Evolutionary conservation across 2,329 filamentous ascomycete genomes (phyloP), one percentile per base, ranked within the genome.

Genomic region (Cordyceps tenuipes): DNA sequence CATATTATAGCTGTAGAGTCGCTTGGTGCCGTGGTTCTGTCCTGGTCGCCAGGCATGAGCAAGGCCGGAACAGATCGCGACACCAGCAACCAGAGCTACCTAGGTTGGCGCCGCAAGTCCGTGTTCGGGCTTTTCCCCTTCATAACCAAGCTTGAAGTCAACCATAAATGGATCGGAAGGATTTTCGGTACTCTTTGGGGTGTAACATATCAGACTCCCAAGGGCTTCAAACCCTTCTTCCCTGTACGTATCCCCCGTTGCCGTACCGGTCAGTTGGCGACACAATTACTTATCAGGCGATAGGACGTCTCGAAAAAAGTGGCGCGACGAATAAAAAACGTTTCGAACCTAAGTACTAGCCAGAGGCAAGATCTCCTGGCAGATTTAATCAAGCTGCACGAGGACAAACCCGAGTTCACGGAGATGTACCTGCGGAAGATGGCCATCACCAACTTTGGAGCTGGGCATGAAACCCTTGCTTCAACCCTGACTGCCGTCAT

Each of bases 371-470:
- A 82, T 63, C 68, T 82, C 0, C 68, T 81, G 0, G 66, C 69
- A 2, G 79, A 82, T 61, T 64, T 82, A 1, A 75, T 82, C 15
- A 68, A 72, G 26, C 68, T 82, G 0, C 76, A 81, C 64, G 68
- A 70, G 15, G 68, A 73, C 5, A 76, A 73, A 21, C 75, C 78
- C 0, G 75, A 75, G 6, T 82, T 82, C 61, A 77, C 66, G 0
- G 74, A 78, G 29, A 68, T 65, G 0, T 82, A 82, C 57, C 72
- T 82, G 10, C 75, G 76, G 3, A 77, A 79, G 31, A 78, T 82
- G 72, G 78, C 77, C 2, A 71, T 81, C 2, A 82, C 80, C 2
- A 82, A 82, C 63, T 82, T 82, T 63, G 80, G 80, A 12, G 80
- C 80, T 1, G 80, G 80, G 0, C 80, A 82, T 61, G 80, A 82